Conservation (phyloP, 164 flowering plant species). For the Stephania cephalantha region DNA sequence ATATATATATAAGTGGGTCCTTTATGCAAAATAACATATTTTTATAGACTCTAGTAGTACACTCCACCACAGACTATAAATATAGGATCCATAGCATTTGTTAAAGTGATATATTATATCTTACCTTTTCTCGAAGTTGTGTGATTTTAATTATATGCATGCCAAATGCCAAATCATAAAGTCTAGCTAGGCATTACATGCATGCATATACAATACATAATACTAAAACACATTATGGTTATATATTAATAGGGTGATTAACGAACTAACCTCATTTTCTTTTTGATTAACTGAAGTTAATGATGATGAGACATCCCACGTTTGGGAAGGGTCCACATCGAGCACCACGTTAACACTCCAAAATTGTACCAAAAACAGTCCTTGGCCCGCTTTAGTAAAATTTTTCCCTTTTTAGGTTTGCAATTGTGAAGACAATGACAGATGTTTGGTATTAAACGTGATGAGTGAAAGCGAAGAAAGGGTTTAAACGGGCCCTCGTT, state of each 20-base stretch:
- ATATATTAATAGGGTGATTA: too few species aligned
- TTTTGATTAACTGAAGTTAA: too few species aligned
- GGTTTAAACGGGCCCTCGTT: neutral
- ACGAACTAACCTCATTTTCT: too few species aligned
- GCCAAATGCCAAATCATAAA: too few species aligned
- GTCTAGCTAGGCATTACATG: too few species aligned
- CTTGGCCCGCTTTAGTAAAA: neutral
- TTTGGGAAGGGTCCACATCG: constrained; percentile 6
- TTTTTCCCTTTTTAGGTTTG: constrained; percentile 1
- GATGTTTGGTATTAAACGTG: constrained; percentile 1
- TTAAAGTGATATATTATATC: neutral
- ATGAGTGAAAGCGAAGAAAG: constrained; percentile 1
- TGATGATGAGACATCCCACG: constrained; percentile 5
- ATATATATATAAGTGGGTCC: neutral
- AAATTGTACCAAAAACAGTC: neutral
- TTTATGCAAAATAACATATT: neutral
- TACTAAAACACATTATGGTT: too few species aligned
- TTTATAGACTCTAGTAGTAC: neutral
- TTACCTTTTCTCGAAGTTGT: too few species aligned
- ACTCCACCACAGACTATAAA: neutral
- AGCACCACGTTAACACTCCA: neutral
- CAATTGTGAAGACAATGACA: neutral
- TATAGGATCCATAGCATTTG: neutral
- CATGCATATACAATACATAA: too few species aligned
- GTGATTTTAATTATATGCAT: too few species aligned